Base-by-base conservation (phyloP, 176 grass and related monocot genomes). In the Cocos nucifera region DNA sequence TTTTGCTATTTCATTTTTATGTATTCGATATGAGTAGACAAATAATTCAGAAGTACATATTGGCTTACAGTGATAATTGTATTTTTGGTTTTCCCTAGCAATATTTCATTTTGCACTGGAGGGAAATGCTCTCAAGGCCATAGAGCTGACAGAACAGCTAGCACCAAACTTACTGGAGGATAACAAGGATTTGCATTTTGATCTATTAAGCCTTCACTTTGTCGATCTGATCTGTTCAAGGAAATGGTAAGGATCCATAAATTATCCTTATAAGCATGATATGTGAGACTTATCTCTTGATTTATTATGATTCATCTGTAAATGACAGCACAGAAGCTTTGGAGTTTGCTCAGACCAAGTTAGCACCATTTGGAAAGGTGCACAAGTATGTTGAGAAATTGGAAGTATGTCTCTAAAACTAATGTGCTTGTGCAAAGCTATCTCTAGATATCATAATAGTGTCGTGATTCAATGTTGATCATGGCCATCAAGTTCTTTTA, bases 171-270 rank as follows among this genome's bases (percentile, higher is more conserved):
- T 98, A 67, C 72, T 98, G 19, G 82, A 81, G 64, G 78, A 81
- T 25, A 86, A 98, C 81, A 89, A 81, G 79, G 88, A 89, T 65
- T 82, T 93, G 59, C 74, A 89, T 77, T 92, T 93, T 83, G 94
- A 93, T 70, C 81, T 98, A 61, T 49, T 93, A 75, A 92, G 87
- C 70, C 94, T 98, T 18, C 88, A 98, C 66, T 98, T 98, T 75
- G 81, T 88, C 59, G 82, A 98, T 57, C 71, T 98, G 20, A 71
- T 98, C 60, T 82, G 79, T 21, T 71, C 79, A 12, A 77, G 70
- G 72, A 92, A 89, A 78, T 86, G 73, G 94, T 98, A 53, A 80
- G 73, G 62, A 55, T 57, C 61, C 72, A 17, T 28, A 16, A 27
- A 65, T 55, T 10, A 2, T 39, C 35, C 9, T 39, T 39, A 8